phyloP scores from a whole-genome alignment of 2,329 filamentous ascomycete species.

The Periconia sp. region DNA sequence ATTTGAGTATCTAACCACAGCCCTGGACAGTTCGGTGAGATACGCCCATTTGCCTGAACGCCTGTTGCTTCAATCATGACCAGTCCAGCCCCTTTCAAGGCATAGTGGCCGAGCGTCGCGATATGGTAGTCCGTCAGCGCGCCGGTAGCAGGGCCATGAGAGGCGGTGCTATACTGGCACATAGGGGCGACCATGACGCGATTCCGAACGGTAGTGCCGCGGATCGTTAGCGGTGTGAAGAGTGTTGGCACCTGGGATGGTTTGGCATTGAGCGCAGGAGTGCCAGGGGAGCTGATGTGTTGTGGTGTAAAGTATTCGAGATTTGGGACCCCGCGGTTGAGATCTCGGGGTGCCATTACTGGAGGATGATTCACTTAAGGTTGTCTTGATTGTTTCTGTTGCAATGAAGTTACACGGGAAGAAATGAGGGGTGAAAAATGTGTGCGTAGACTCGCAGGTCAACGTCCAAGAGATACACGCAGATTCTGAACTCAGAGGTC shows the following conservation, averaged over 20 bases:
- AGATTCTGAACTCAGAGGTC: no score
- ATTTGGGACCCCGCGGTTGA: slow-evolving; percentile 34
- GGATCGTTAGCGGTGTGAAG: slow-evolving; percentile 44
- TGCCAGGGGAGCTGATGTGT: slow-evolving; percentile 51
- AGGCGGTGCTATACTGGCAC: slow-evolving; percentile 44
- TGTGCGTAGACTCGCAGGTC: no score
- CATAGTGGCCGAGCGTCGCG: slow-evolving; percentile 46
- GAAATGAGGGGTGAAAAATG: no score
- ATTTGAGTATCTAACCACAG: slow-evolving; percentile 46
- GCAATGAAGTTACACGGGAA: no score
- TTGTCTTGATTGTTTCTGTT: no score
- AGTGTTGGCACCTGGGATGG: slow-evolving; percentile 32
- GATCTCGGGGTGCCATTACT: slow-evolving; percentile 37
- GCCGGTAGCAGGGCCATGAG: slow-evolving; percentile 42
- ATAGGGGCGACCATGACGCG: slow-evolving; percentile 47
- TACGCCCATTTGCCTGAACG: slow-evolving; percentile 43
- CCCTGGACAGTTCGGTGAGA: slow-evolving; percentile 44
- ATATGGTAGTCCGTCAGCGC: slow-evolving; percentile 47
- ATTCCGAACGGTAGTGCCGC: slow-evolving; percentile 42
- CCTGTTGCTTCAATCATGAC: slow-evolving; percentile 46
- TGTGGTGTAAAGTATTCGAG: slow-evolving; percentile 55
- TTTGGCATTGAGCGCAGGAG: slow-evolving; percentile 15
- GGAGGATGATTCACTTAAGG: no score
- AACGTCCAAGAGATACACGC: no score
- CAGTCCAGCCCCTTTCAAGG: slow-evolving; percentile 43